Evolutionary conservation across 2,329 filamentous ascomycete species (phyloP).

Genomic region (Sporothrix euskadiensis): DNA sequence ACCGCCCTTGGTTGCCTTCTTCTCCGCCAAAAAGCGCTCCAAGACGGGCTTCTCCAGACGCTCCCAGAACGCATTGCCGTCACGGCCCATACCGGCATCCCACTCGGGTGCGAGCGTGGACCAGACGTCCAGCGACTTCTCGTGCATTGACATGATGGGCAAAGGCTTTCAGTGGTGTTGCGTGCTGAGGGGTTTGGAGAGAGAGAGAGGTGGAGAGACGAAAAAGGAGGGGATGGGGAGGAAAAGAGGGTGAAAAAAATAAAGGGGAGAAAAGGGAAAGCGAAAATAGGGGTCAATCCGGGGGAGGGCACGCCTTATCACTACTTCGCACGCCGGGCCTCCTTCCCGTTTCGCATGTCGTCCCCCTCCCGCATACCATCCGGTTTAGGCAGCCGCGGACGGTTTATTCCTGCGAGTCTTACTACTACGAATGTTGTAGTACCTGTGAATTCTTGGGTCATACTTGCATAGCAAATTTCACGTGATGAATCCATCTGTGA

Average conservation of each 20-base stretch:
- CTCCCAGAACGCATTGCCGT: slow-evolving; percentile 50
- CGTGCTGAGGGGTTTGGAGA: not conserved
- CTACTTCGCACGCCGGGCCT: not conserved
- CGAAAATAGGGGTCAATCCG: not conserved
- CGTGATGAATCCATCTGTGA: not conserved
- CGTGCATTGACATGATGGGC: slow-evolving; percentile 26
- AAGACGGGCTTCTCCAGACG: slow-evolving; percentile 47
- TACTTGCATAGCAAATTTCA: not conserved
- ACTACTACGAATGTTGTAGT: not conserved
- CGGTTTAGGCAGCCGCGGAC: slow-evolving; percentile 2
- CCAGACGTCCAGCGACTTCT: slow-evolving; percentile 42
- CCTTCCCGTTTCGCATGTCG: not conserved
- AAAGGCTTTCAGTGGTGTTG: slow-evolving; percentile 12
- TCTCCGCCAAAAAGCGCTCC: slow-evolving; percentile 38
- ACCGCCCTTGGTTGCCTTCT: slow-evolving; percentile 26
- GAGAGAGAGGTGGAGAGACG: not conserved
- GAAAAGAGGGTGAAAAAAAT: not conserved
- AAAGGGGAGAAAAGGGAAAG: not conserved
- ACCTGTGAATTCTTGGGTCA: not conserved
- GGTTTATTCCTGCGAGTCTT: not conserved
- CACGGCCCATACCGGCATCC: slow-evolving; percentile 44
- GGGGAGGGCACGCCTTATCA: not conserved
- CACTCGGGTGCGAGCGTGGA: slow-evolving; percentile 46
- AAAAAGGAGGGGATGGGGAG: not conserved
- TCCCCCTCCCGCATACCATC: not conserved